These are phyloP conservation scores for Perilla frutescens DNA, from an alignment of 257 asterid species.

Conservation along the genomic window DNA sequence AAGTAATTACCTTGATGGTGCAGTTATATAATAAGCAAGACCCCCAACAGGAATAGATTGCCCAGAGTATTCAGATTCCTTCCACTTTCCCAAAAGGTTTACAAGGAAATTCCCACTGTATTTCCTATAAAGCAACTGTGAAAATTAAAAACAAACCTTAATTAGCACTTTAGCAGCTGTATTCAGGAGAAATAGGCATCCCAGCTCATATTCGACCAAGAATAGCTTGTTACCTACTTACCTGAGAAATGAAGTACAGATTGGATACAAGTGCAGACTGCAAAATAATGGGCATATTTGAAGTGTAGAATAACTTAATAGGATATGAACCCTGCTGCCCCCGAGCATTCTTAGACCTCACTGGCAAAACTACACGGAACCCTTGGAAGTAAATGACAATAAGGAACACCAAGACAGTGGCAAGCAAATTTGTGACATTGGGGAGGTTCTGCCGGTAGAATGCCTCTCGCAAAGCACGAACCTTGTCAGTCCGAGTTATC, in stretches of 20 bases:
- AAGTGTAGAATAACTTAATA: slow-evolving; percentile 85
- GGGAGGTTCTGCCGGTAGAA: slow-evolving; percentile 95
- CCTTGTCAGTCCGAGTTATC: slow-evolving; percentile 81
- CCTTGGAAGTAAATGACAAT: slow-evolving; percentile 92
- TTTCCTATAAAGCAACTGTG: slow-evolving; percentile 72
- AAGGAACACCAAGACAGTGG: slow-evolving; percentile 83
- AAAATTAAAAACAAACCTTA: slow-evolving; percentile 20
- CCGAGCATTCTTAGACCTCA: slow-evolving; percentile 88
- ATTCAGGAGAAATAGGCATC: background rate
- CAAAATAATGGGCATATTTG: slow-evolving; percentile 86
- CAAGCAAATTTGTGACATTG: slow-evolving; percentile 81
- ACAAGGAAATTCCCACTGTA: slow-evolving; percentile 82
- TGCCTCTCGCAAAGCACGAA: slow-evolving; percentile 83
- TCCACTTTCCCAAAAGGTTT: slow-evolving; percentile 82
- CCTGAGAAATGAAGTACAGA: slow-evolving; percentile 87
- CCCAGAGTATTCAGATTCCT: slow-evolving; percentile 87
- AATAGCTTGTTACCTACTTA: slow-evolving; percentile 60
- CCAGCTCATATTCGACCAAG: background rate
- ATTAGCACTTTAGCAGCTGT: background rate
- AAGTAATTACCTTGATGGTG: slow-evolving; percentile 70
- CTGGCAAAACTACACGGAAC: slow-evolving; percentile 87
- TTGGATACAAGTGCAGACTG: slow-evolving; percentile 90
- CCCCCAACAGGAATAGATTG: slow-evolving; percentile 89
- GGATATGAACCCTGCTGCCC: slow-evolving; percentile 95
- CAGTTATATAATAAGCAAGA: slow-evolving; percentile 84